Base-by-base conservation (phyloP, 2,329 filamentous ascomycete species). In the Tolypocladium guangdongense region DNA sequence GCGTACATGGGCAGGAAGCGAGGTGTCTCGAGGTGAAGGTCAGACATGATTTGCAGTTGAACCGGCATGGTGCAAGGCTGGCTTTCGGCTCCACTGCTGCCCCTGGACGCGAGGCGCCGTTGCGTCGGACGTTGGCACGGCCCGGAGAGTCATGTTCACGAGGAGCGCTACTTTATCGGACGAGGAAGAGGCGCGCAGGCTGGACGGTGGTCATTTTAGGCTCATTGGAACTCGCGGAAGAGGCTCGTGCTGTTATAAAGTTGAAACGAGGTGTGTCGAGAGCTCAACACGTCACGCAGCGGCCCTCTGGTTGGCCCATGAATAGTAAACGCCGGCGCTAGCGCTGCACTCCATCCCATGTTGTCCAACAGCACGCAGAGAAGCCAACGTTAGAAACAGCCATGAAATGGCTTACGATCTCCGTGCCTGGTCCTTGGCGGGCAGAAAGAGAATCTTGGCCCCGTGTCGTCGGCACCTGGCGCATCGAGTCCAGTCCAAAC, bases 1-100 rank as follows among this genome's bases (percentile, higher is more conserved):
- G 76, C 7, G 50, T 57, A 58, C 37, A 55, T 50, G 27, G 55
- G 53, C n/a, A 77, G 39, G 67, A 64, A 47, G 60, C 52, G 12
- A 66, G 69, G 20, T 7, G 64, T 64, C 59, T 78, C 74, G 38
- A 78, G 66, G 57, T 78, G 76, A 2, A 79, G 67, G 60, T 78
- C 75, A 14, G 55, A 57, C 52, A 58, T 51, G 50, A 54, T 41
- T 48, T 56, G 51, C 27, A 50, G 22, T 16, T 37, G 33, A 22
- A 20, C 14, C 16, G 27, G 45, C 27, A 18, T 51, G 6, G 39
- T 2, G 20, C 11, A 12, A 24, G 39, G 12, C 11, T 41, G 39
- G 39, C 39, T 24, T 12, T 41, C 20, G 3, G 20, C 20, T 14
- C 20, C 12, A 2, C 39, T n/a, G 39, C 39, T 14, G 10, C 20